Evolutionary conservation across 768 basidiomycete genomes (phyloP).

Genomic region (Pholiota microspora): DNA sequence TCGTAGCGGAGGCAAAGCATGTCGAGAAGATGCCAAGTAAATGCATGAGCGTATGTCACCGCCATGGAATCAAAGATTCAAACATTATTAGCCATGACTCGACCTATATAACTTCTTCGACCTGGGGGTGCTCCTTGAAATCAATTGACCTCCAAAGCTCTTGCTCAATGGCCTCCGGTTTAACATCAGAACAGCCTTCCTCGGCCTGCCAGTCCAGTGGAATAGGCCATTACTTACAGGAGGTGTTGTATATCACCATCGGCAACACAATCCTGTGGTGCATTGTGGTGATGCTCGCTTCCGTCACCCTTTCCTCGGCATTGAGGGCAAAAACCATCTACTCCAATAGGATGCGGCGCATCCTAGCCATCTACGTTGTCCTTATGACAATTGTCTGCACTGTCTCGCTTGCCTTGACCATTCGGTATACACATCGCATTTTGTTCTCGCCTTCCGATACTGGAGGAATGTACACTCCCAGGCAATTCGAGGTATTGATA

Average conservation of each 20-base stretch:
- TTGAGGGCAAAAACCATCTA: neutral
- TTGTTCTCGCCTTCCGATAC: neutral
- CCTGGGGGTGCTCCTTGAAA: no score
- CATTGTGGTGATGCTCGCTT: neutral
- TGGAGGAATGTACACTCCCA: neutral
- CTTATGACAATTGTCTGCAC: neutral
- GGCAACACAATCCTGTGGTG: neutral
- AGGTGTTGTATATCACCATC: neutral
- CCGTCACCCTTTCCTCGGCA: neutral
- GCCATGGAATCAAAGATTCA: no score
- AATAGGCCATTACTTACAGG: neutral
- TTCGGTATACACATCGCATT: neutral
- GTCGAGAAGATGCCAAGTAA: no score
- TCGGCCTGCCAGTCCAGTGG: neutral
- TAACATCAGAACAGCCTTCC: no score
- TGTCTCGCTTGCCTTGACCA: neutral
- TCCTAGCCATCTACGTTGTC: neutral
- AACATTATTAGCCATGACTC: no score
- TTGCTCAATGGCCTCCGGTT: no score
- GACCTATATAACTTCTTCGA: no score
- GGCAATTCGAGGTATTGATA: neutral
- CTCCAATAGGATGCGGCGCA: neutral
- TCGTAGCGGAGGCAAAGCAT: no score
- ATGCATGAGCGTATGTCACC: no score
- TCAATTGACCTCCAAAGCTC: no score